Evolutionary conservation across 768 basidiomycete species (phyloP), one percentile per base, ranked within the genome.

Genomic region (Psilocybe sp.): DNA sequence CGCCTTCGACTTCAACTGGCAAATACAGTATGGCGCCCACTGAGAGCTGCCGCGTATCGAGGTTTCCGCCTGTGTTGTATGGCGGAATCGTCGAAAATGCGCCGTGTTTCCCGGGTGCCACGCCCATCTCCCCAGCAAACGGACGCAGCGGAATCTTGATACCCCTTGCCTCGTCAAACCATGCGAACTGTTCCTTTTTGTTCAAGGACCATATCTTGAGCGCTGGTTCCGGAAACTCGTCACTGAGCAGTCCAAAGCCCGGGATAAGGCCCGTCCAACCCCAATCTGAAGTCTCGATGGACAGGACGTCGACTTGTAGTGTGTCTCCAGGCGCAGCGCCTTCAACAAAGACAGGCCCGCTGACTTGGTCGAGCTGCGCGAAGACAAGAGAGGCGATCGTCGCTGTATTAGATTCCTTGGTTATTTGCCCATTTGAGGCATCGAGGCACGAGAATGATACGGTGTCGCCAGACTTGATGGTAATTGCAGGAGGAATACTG

Each of bases 81-180:
- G 82, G 83, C 40, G 83, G 83, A 42, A 84, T 84, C 14, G 80
- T 84, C 12, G 81, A 83, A 56, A 74, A 77, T 23, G 77, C 70
- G 2, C 83, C 83, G 9, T 57, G 60, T 48, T 66, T 67, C 13
- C 71, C 79, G 16, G 71, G 75, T 15, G 78, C 82, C 14, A 84
- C 77, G 12, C 83, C 82, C 79, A 84, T 82, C 64, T 84, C 82
- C 0, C 83, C 82, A 8, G 80, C 75, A 63, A 84, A 84, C 13
- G 83, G 82, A 33, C 70, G 57, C 5, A 84, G 47, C 3, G 79
- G 81, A 20, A 83, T 71, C 52, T 69, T 70, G 4, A 83, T 78
- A 8, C 69, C 68, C 52, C 67, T 71, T 42, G 60, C 66, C 52
- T 76, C 67, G 59, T 81, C 73, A 53, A 83, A 76, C 68, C 75